Percentiles rank a stretch among this genome's conserved stretches.
Evolutionary conservation across 345 rosid genomes (phyloP).

Genomic region (Excoecaria cochinchinensis): DNA sequence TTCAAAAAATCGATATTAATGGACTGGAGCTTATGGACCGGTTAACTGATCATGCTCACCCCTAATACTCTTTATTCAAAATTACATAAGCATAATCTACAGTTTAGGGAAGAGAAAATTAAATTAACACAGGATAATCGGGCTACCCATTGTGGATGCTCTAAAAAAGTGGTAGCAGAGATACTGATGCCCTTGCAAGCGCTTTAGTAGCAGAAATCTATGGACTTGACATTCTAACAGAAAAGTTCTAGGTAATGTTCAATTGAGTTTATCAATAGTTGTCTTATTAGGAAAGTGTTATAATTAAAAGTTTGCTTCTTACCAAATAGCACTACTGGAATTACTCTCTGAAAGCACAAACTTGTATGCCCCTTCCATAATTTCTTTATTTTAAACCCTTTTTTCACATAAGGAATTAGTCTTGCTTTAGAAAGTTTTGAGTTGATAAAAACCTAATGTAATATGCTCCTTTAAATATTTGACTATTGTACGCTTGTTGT

Average conservation of each 20-base stretch:
- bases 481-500: background rate
- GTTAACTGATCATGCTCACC: too few relatives aligned
- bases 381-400: background rate
- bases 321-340: background rate
- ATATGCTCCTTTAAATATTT: background rate
- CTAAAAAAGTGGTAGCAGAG: slow-evolving; percentile 51
- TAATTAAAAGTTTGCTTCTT: background rate
- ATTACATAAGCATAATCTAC: too few relatives aligned
- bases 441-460: background rate
- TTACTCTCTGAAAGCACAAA: background rate
- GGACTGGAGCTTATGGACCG: too few relatives aligned
- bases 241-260: slow-evolving; percentile 63
- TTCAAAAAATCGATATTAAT: too few relatives aligned
- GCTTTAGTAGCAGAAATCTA: slow-evolving; percentile 81
- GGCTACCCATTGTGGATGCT: background rate
- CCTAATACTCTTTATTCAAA: too few relatives aligned
- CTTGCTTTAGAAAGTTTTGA: background rate
- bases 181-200: slow-evolving; percentile 80
- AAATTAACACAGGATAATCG: too few relatives aligned
- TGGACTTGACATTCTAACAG: slow-evolving; percentile 71
- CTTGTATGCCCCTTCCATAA: background rate
- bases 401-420: too few relatives aligned
- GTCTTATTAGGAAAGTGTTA: background rate
- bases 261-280: background rate
- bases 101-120: too few relatives aligned